These are phyloP conservation scores for Phytophthora multivora DNA, from an alignment of 352 stramenopile genomes.

Conservation along the genomic window DNA sequence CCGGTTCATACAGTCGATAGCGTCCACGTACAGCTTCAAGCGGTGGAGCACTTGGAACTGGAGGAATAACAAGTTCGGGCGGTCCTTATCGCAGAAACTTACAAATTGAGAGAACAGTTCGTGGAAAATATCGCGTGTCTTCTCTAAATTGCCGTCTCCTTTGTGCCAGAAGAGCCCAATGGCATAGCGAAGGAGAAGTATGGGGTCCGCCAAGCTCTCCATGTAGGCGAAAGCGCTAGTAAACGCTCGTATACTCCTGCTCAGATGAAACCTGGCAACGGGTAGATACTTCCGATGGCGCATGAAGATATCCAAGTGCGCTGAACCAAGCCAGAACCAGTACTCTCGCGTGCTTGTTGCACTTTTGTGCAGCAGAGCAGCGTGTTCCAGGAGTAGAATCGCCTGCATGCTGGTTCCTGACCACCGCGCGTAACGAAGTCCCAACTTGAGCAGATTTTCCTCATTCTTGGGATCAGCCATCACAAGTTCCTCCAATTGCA, in stretches of 20 bases:
- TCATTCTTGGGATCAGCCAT: constrained; percentile 47
- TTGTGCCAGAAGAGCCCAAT: constrained; percentile 68
- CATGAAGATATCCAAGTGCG: constrained; percentile 69
- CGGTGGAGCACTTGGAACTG: constrained; percentile 69
- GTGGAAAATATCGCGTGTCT: constrained; percentile 58
- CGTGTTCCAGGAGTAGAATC: constrained; percentile 66
- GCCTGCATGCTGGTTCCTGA: constrained; percentile 54
- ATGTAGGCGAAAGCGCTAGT: constrained; percentile 68
- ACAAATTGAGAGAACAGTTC: constrained; percentile 61
- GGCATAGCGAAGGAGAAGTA: constrained; percentile 64
- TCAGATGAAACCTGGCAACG: constrained; percentile 53
- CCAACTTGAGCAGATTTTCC: constrained; percentile 58
- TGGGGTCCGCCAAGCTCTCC: constrained; percentile 61
- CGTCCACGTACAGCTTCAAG: constrained; percentile 55
- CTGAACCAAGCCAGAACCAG: constrained; percentile 69
- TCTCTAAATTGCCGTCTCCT: constrained; percentile 51
- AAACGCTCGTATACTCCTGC: constrained; percentile 55
- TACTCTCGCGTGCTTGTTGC: constrained; percentile 56
- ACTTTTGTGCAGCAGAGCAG: constrained; percentile 46
- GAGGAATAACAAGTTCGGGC: constrained; percentile 57
- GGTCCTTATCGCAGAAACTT: constrained; percentile 69
- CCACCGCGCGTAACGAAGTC: constrained; percentile 61
- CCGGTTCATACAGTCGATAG: constrained; percentile 52
- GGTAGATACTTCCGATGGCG: constrained; percentile 68
- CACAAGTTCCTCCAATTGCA: constrained; percentile 72